A percentile compares a stretch with the other conserved stretches of the same genome.
Conservation (phyloP, 306 rosid species). For the Sindora glabra region DNA sequence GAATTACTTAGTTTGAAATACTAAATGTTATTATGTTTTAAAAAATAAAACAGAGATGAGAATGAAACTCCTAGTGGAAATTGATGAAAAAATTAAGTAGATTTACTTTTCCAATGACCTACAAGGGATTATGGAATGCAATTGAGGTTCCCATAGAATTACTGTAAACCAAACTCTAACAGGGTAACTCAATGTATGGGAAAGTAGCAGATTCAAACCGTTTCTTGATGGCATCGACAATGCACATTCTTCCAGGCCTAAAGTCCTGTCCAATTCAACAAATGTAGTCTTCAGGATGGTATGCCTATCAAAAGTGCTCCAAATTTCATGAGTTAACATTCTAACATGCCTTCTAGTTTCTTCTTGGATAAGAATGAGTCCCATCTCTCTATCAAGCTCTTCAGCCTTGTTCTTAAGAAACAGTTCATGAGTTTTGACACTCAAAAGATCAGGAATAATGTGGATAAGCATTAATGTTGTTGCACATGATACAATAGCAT, state of each 20-base stretch:
- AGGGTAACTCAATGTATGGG: slow-evolving; percentile 53
- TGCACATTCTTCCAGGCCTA: slow-evolving; percentile 62
- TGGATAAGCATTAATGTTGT: slow-evolving; percentile 37
- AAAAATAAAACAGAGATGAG: no score
- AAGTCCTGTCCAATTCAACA: slow-evolving; percentile 41
- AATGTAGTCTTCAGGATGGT: slow-evolving; percentile 34
- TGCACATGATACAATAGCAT: slow-evolving; percentile 32
- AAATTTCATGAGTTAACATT: slow-evolving; percentile 35
- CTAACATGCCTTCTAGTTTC: slow-evolving; percentile 39
- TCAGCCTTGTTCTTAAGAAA: no score
- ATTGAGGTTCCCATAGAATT: no score
- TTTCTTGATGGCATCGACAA: slow-evolving; percentile 62
- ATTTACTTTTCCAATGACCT: no score
- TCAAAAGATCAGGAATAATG: slow-evolving; percentile 33
- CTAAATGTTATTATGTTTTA: no score
- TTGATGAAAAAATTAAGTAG: no score
- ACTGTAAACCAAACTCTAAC: slow-evolving; percentile 47
- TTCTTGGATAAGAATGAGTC: slow-evolving; percentile 31
- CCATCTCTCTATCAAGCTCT: no score
- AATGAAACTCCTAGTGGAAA: no score
- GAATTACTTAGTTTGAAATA: no score
- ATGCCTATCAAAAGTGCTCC: slow-evolving; percentile 35
- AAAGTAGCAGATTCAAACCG: slow-evolving; percentile 53
- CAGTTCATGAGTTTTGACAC: slow-evolving; percentile 32
- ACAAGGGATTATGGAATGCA: no score